Base-by-base conservation (phyloP, 2,329 filamentous ascomycete genomes). In the Colletotrichum sp. region DNA sequence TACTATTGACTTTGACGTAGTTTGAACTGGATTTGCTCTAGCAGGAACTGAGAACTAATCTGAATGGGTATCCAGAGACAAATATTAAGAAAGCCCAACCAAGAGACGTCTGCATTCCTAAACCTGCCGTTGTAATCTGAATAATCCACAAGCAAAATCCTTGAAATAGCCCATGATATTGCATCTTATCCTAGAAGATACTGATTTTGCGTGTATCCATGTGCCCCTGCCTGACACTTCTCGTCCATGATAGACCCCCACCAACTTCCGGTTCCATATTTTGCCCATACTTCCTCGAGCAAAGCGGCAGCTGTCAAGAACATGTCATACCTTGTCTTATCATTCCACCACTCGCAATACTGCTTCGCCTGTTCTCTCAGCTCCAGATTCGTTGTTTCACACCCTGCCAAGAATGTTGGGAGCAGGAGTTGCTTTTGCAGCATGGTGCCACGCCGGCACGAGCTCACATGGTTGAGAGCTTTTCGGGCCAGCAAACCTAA, bases 391-490 rank as follows among this genome's bases (percentile, higher is more conserved):
- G 55, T 77, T 2, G 80, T 80, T 74, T 84, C 84, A 24, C 79
- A 80, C 3, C 80, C 83, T 0, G 83, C 83, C 1, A 86, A 72
- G 39, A 86, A 85, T 0, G 85, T 79, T 1, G 84, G 84, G 2
- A 86, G 78, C 4, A 86, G 79, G 0, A 85, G 77, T 59, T 85
- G 84, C 67, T 85, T 85, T 72, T 84, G 83, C 1, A 82, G 78
- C 60, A 82, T 79, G 1, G 78, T 80, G 13, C 78, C 81, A 16
- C 71, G 74, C 10, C 82, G 78, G 68, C 82, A 84, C 22, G 80
- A 80, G 8, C 78, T 72, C n/a, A 82, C 80, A 75, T 83, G 80
- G 48, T 82, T 80, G 55, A 85, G 77, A 2, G 79, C 82, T n/a
- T 76, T 77, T 13, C 83, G 82, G 1, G 80, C 79, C 7, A 84